phyloP scores from a whole-genome alignment of 2,329 filamentous ascomycete genomes.

The Beauveria caledonica region DNA sequence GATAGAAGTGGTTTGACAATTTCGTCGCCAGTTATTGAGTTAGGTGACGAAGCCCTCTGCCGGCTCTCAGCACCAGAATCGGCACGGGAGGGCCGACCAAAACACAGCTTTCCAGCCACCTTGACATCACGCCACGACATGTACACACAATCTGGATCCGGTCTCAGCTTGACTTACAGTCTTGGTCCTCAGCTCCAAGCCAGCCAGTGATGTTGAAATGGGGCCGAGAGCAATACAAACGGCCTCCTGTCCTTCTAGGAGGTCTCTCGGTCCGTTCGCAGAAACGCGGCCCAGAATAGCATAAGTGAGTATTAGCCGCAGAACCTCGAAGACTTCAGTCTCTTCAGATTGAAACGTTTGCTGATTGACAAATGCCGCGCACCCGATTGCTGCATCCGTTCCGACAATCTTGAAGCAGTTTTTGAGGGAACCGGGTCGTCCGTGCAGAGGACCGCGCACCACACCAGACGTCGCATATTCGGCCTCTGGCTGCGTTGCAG shows the following conservation, averaged over 20 bases:
- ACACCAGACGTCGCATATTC: background rate
- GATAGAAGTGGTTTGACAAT: background rate
- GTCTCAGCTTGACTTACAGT: background rate
- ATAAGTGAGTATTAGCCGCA: background rate
- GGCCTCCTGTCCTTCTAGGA: background rate
- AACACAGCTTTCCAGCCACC: background rate
- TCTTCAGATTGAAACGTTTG: background rate
- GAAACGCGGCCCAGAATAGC: background rate
- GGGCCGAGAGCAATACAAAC: background rate
- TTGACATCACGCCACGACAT: background rate
- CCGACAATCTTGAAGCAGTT: background rate
- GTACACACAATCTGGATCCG: background rate
- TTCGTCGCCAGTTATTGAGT: background rate
- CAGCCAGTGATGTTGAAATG: background rate
- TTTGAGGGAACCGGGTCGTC: background rate
- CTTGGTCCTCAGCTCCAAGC: background rate
- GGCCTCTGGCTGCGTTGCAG: background rate
- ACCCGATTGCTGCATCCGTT: background rate
- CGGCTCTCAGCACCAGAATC: background rate
- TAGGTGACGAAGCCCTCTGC: too few relatives aligned
- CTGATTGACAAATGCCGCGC: background rate
- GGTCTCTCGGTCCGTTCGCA: background rate
- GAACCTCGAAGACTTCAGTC: background rate
- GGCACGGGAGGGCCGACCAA: background rate
- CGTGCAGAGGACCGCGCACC: background rate